Conservation (phyloP, 768 basidiomycete genomes). For the Pleurotus citrinopileatus region DNA sequence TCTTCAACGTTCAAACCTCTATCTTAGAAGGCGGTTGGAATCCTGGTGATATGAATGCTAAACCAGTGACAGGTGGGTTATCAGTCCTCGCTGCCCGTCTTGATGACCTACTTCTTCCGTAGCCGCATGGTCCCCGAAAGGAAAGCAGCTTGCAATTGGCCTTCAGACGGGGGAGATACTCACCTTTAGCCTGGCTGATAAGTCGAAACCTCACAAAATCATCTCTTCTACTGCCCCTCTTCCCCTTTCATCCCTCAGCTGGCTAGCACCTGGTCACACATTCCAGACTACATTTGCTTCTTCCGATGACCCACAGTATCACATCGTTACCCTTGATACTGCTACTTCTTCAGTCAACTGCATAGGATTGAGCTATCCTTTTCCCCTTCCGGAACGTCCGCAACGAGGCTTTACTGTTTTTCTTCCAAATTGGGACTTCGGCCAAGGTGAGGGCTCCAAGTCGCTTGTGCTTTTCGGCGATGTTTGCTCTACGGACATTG, state of each 20-base stretch:
- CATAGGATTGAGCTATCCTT: constrained; percentile 36
- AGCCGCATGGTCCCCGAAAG: constrained; percentile 88
- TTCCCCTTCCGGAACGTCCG: constrained; percentile 34
- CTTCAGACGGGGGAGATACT: constrained; percentile 68
- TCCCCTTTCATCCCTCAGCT: constrained; percentile 52
- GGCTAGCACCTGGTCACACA: constrained; percentile 66
- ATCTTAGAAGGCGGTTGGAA: constrained; percentile 56
- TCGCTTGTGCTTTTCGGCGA: constrained; percentile 46
- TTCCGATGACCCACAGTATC: constrained; percentile 25
- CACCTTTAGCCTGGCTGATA: constrained; percentile 59
- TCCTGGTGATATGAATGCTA: constrained; percentile 41
- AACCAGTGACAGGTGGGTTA: constrained; percentile 57
- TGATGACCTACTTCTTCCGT: constrained; percentile 5
- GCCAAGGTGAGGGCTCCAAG: constrained; percentile 33
- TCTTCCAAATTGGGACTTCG: constrained; percentile 48
- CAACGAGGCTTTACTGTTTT: constrained; percentile 33
- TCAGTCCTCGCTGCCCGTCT: not conserved
- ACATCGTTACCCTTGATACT: constrained; percentile 41
- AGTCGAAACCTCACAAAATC: constrained; percentile 51
- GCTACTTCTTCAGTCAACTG: constrained; percentile 38
- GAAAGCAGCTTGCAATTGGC: constrained; percentile 80
- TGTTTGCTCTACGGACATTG: constrained; percentile 43
- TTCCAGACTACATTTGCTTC: constrained; percentile 66
- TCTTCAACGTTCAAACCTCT: constrained; percentile 52
- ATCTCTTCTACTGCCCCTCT: constrained; percentile 54